A percentile compares a stretch with the other conserved stretches of the same genome.
Evolutionary conservation across 371 early-diverging fungal genomes (phyloP).

Genomic region (Zychaea mexicana): DNA sequence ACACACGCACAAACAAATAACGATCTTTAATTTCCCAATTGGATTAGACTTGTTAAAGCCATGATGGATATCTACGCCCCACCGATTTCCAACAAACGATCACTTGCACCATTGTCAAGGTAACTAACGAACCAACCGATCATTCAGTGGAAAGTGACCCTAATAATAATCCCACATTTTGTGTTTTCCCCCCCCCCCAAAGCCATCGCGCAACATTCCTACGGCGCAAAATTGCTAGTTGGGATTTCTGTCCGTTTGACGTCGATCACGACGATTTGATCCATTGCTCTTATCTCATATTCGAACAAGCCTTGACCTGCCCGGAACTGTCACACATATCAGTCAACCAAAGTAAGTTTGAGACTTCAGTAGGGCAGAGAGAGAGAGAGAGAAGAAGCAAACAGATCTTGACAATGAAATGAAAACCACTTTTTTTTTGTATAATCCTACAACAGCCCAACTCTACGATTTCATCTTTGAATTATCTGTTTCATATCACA

Average conservation of each 20-base stretch:
- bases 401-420: no score
- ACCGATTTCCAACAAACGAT: not conserved
- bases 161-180: no score
- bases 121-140: no score
- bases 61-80: slow-evolving; percentile 29
- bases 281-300: slow-evolving; percentile 66
- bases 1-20: no score
- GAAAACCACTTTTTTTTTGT: no score
- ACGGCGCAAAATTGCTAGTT: slow-evolving; percentile 51
- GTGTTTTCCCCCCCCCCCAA: not conserved
- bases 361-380: no score
- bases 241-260: slow-evolving; percentile 74
- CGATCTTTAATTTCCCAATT: no score
- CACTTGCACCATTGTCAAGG: slow-evolving; percentile 23
- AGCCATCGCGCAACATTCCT: slow-evolving; percentile 46
- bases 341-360: slow-evolving; percentile 55
- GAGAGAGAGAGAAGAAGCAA: no score
- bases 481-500: slow-evolving; percentile 66
- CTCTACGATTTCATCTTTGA: slow-evolving; percentile 64
- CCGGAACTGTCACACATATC: slow-evolving; percentile 56
- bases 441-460: slow-evolving; percentile 50
- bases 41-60: slow-evolving; percentile 22
- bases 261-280: slow-evolving; percentile 62
- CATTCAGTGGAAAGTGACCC: not conserved
- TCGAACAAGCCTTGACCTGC: slow-evolving; percentile 61